Evolutionary conservation across 2,329 filamentous ascomycete genomes (phyloP).

Genomic region (Colletotrichum trifolii): DNA sequence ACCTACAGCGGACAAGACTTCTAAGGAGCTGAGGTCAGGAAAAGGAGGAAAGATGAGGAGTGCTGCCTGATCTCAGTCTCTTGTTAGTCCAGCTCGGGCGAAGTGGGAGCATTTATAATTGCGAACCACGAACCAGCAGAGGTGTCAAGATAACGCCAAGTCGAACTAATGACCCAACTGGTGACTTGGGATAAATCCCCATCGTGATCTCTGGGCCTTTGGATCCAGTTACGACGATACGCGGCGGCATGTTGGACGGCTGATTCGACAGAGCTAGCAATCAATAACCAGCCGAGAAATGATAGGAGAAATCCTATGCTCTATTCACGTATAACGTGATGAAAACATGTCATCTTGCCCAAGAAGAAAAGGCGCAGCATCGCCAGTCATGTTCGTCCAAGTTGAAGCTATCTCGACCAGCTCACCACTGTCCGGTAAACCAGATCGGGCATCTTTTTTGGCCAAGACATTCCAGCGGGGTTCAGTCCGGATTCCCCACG

Average conservation of each 20-base stretch:
- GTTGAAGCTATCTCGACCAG: slow-evolving; percentile 14
- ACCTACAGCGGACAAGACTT: background rate
- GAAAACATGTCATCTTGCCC: no score
- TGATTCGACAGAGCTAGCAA: background rate
- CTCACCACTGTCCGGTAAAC: background rate
- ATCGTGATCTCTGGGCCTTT: background rate
- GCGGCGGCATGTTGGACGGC: background rate
- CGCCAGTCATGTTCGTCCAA: background rate
- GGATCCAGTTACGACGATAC: background rate
- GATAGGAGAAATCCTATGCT: no score
- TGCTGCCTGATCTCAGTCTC: background rate
- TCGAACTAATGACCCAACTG: background rate
- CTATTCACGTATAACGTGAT: no score
- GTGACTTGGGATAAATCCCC: background rate
- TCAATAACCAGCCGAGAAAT: no score
- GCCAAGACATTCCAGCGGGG: slow-evolving; percentile 15
- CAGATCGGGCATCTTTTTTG: slow-evolving; percentile 12
- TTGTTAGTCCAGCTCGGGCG: background rate
- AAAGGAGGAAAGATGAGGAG: background rate
- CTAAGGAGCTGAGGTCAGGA: background rate
- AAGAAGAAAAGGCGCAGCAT: background rate
- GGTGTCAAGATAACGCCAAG: background rate
- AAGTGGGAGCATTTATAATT: background rate
- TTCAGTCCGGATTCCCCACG: slow-evolving; percentile 2
- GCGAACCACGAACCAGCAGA: background rate